Evolutionary conservation across 306 rosid species (phyloP), one percentile per base, ranked within the genome.

Genomic region (Medicago arabica): DNA sequence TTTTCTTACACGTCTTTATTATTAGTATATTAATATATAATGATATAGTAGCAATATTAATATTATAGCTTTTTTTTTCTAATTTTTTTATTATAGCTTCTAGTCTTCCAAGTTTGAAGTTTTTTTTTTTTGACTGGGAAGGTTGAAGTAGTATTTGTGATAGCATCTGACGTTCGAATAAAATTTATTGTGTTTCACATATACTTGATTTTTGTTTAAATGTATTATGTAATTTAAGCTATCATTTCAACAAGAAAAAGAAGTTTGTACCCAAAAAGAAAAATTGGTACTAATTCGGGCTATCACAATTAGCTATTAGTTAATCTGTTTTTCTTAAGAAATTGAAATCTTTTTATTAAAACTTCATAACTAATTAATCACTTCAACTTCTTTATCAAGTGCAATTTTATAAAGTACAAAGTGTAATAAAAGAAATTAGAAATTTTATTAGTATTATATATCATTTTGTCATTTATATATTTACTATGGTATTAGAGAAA

Each of bases 21-120:
- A 53, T 25, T 50, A 39, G 54, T 76, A 9, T 75, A 36, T 44
- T 55, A 36, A 61, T 74, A 54, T 68, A 34, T 34, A 34, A 34
- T 34, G 7, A 34, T 34, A 34, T 34, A 34, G 54, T n/a, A 49
- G 18, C 14, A 51, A 51, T 51, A 51, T 51, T 53, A 15, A 63
- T 63, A 5, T 62, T 15, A 8, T 61, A 34, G 23, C 11, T 7
- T 31, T 34, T 60, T 61, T 8, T 60, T 14, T n/a, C n/a, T n/a
- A n/a, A n/a, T n/a, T n/a, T 1, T 43, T 57, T 25, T 19, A 10
- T 11, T 59, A 5, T 59, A 25, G 47, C 21, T 63, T 63, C 4
- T 63, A 34, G 28, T 63, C 69, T 46, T 46, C 17, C 17, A 28
- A 28, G 66, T 25, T 59, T 59, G 65, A 59, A 59, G 8, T 59